Conservation (phyloP, 2,329 filamentous ascomycete species). For the Sclerotinia trifoliorum region DNA sequence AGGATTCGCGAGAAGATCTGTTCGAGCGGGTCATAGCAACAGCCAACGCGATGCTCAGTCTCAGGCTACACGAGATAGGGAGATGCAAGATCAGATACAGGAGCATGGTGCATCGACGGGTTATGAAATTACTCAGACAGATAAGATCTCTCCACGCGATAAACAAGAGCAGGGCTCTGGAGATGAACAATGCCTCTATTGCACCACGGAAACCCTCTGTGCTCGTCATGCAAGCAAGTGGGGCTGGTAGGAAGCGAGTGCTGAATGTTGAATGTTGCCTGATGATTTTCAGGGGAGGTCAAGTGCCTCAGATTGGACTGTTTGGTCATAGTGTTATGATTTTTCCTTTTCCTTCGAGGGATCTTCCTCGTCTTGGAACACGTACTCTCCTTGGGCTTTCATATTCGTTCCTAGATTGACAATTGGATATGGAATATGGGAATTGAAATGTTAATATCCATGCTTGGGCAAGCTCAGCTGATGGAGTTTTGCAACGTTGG, state of each 20-base stretch:
- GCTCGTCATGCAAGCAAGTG: slow-evolving; percentile 12
- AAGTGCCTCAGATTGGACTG: background rate
- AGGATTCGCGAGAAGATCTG: slow-evolving; percentile 16
- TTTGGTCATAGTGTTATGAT: background rate
- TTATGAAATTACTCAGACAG: background rate
- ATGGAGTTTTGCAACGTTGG: slow-evolving; percentile 3
- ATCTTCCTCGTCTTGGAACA: background rate
- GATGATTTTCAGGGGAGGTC: background rate
- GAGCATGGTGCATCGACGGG: background rate
- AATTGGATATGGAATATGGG: background rate
- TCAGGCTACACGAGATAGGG: background rate
- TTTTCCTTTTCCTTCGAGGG: background rate
- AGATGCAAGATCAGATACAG: background rate
- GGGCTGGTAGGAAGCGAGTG: background rate
- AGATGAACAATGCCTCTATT: background rate
- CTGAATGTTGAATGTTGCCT: background rate
- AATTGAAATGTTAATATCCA: background rate
- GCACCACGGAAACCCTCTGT: slow-evolving; percentile 7
- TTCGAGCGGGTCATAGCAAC: slow-evolving; percentile 4
- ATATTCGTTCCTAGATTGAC: background rate
- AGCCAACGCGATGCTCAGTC: background rate
- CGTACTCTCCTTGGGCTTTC: background rate
- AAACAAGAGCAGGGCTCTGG: background rate
- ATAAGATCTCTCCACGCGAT: background rate
- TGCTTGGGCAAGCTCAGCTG: background rate